Base-by-base conservation (phyloP, 2,329 filamentous ascomycete species). In the Fonsecaea multimorphosa region DNA sequence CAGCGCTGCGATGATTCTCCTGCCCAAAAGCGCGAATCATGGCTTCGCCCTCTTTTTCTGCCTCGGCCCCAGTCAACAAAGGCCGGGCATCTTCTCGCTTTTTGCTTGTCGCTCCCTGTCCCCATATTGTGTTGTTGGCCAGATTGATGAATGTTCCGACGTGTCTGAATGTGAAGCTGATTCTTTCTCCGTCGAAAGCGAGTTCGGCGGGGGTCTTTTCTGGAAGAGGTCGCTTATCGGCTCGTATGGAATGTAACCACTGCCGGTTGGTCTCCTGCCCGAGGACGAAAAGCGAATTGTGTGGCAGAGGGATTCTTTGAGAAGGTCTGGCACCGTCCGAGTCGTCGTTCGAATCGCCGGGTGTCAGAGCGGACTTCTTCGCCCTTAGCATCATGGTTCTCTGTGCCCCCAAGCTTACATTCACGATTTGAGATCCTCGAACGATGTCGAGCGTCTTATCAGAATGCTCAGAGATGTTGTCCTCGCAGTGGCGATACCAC, bases 381-480 rank as follows among this genome's bases (percentile, higher is more conserved):
- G 90, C 94, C 58, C 95, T 88, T 38, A 99, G 86, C 0, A 91
- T 85, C 93, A 98, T 97, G 1, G 88, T 93, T 60, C 95, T 85
- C 78, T 96, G 89, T 0, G 94, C 93, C 1, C 95, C 95, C n/a
- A 98, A 85, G 70, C 92, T 97, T 57, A 97, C 87, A 74, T 98
- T 99, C 70, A 93, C 92, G 71, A 99, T 96, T 66, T 85, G 93
- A 27, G 91, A 95, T 3, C 84, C 88, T 29, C 85, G 87, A 12
- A 87, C 88, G 63, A 99, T 95, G 76, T 99, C 95, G 27, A 99
- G 82, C 0, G 94, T 97, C 79, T 99, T 99, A 76, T 99, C 95
- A 44, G 92, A 96, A 75, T 99, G 95, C 75, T 99, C 95, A 0
- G 92, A 95, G 68, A 99, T 99, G 75, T 92, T 92, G 78, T 99